Conservation (phyloP, 768 basidiomycete genomes). For the Hemileccinum impolitum region DNA sequence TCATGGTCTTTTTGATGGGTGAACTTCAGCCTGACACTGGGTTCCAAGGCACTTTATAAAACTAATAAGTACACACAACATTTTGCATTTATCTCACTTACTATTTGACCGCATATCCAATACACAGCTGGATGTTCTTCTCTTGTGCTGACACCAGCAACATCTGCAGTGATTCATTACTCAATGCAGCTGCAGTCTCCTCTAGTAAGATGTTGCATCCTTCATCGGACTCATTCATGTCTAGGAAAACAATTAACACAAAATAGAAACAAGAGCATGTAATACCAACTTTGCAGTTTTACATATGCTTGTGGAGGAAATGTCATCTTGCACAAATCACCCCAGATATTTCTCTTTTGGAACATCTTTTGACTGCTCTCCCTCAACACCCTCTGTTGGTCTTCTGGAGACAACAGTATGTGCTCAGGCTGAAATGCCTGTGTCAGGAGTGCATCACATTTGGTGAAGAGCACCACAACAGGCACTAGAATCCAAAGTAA, state of each 20-base stretch:
- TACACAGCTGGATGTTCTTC: background rate
- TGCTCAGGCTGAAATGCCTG: background rate
- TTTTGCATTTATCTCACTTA: background rate
- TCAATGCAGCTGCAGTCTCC: background rate
- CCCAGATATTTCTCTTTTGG: background rate
- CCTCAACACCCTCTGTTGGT: background rate
- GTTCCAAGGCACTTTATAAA: background rate
- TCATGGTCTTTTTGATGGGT: background rate
- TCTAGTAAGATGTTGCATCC: background rate
- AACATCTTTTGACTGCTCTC: background rate
- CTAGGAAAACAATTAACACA: background rate
- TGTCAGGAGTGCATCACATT: background rate
- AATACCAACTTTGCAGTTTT: background rate
- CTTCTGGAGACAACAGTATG: background rate
- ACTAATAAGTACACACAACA: background rate
- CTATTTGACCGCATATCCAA: background rate
- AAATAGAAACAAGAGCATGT: background rate
- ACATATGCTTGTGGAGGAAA: background rate
- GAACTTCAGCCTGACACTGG: background rate
- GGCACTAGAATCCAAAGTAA: background rate
- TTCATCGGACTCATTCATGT: background rate
- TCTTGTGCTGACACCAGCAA: background rate
- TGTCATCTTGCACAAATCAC: background rate
- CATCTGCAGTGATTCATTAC: background rate
- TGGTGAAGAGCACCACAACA: background rate